Base-by-base conservation (phyloP, 768 basidiomycete species). In the Lactifluus pinguis region DNA sequence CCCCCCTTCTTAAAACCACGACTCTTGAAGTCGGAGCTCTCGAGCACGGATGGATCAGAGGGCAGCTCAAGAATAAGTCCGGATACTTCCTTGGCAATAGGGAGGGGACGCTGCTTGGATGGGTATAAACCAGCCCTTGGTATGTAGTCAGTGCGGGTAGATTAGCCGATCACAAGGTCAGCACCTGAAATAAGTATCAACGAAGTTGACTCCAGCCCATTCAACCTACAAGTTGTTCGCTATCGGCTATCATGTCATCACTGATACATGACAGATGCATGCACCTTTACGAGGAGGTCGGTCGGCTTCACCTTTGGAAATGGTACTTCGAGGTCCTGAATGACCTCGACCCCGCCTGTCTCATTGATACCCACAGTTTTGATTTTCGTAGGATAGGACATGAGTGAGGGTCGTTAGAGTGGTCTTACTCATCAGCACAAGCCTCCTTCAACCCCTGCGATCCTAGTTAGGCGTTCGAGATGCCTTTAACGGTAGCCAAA, bases 201-300 rank as follows among this genome's bases (percentile, higher is more conserved):
- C 92, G 70, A 89, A 97, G 76, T 97, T 97, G 67, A 95, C 80
- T 7, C 90, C 91, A 9, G 79, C 74, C 66, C 85, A 92, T 66
- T 90, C 83, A 25, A 85, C 77, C 87, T 87, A 68, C 54, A 8
- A 34, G 47, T 47, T 47, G 10, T 11, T 47, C 45, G 45, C 21
- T 17, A 11, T 49, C 6, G 29, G 15, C 30, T 34, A 50, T 6
- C 38, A 53, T 14, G 44, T 3, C 38, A 56, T 14, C 15, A 47
- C 32, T 21, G 25, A 19, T 57, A 51, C 15, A 13, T 17, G 41
- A 36, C 30, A 25, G 21, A 14, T 34, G 17, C 1, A 14, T 21
- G 54, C 45, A 77, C 77, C 69, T 79, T 79, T 49, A 83, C 68
- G 29, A 82, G 74, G 57, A 93, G 71, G 70, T 94, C 80, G 3